phyloP scores from a whole-genome alignment of 2,329 filamentous ascomycete genomes.

The Trichoderma brevicompactum region DNA sequence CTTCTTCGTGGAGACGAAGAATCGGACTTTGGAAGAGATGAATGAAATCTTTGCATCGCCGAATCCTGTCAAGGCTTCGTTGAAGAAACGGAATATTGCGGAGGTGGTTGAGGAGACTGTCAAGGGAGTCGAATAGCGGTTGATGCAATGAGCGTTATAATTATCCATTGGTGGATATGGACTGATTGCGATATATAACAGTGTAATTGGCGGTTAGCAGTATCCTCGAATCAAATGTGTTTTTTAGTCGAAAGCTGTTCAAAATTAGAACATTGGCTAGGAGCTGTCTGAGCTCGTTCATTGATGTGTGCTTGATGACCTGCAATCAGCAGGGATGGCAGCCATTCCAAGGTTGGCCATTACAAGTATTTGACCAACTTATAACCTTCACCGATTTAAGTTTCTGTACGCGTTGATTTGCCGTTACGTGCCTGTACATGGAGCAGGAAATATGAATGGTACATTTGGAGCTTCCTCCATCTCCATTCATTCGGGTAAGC shows the following conservation, averaged over 20 bases:
- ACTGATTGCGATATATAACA: background rate
- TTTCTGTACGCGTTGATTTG: background rate
- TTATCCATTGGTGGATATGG: background rate
- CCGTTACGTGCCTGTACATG: too few relatives aligned
- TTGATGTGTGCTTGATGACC: background rate
- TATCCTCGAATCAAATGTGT: too few relatives aligned
- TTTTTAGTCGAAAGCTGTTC: background rate
- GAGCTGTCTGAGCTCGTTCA: background rate
- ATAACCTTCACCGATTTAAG: background rate
- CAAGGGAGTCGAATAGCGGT: background rate
- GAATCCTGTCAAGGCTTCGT: constrained; percentile 29
- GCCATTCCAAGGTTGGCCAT: background rate
- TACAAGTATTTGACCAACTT: background rate
- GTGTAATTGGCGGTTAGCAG: background rate
- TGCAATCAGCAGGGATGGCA: background rate
- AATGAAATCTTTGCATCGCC: constrained; percentile 36
- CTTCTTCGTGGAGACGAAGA: constrained; percentile 41
- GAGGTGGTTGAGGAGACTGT: background rate
- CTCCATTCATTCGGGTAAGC: background rate
- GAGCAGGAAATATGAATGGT: background rate
- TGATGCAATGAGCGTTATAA: background rate
- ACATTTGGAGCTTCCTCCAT: background rate
- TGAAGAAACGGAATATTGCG: constrained; percentile 10
- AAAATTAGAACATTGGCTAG: background rate
- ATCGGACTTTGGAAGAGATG: constrained; percentile 38